Evolutionary conservation across 2,329 filamentous ascomycete species (phyloP).

Genomic region (Dactylellina leptospora): DNA sequence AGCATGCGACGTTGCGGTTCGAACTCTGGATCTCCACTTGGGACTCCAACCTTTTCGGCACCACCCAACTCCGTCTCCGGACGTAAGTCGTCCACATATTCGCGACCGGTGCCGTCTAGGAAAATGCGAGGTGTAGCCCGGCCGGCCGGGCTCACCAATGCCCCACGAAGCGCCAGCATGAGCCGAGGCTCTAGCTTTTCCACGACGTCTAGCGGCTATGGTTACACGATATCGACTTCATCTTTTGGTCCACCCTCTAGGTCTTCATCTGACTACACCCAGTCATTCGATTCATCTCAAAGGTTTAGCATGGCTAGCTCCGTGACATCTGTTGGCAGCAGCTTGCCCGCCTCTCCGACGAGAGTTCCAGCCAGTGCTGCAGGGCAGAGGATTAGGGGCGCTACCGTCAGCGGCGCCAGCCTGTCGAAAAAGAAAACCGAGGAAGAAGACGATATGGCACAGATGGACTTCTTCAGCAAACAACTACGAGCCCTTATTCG

Average conservation of each 20-base stretch:
- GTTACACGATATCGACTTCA: too few relatives aligned
- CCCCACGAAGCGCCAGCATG: conserved; percentile 13
- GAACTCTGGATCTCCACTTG: conserved; percentile 26
- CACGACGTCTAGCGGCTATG: conserved; percentile 11
- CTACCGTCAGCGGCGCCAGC: conserved; percentile 15
- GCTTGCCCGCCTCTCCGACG: conserved; percentile 24
- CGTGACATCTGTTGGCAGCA: conserved; percentile 34
- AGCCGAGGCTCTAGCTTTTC: conserved; percentile 39
- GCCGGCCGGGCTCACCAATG: conserved; percentile 10
- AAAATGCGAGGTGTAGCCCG: conserved; percentile 46
- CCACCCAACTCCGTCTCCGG: conserved; percentile 16
- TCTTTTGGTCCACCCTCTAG: conserved; percentile 13
- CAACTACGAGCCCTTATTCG: conserved; percentile 85
- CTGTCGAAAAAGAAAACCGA: conserved; percentile 32
- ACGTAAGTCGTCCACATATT: conserved; percentile 30
- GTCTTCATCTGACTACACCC: conserved; percentile 31
- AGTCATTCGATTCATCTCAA: conserved; percentile 29
- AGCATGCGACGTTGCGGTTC: conserved; percentile 43
- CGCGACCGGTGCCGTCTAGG: conserved; percentile 30
- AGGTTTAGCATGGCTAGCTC: conserved; percentile 41
- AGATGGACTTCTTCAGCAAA: conserved; percentile 80
- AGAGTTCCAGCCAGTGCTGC: conserved; percentile 36
- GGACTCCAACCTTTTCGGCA: conserved; percentile 29
- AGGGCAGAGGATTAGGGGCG: conserved; percentile 26
- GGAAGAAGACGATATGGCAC: conserved; percentile 77